Evolutionary conservation across 305 asterid genomes (phyloP), one percentile per base, ranked within the genome.

Genomic region (Plantago coronopus): DNA sequence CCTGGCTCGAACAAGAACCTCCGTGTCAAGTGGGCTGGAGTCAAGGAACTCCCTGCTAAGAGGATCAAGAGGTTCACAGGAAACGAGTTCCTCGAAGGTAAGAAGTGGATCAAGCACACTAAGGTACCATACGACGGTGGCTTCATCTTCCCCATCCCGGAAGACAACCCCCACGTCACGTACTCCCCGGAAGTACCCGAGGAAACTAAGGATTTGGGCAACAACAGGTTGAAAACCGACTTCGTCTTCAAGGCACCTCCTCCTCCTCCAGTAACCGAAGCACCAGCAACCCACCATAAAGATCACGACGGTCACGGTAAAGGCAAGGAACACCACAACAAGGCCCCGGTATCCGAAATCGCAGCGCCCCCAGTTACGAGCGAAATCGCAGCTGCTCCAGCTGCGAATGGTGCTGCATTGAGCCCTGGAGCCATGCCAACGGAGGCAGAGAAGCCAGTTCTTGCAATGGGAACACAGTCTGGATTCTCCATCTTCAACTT

Each of bases 171-270:
- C 0, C 71, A 72, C 3, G 43, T 77, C 10, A 47, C 70, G n/a
- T 89, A 81, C 79, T 86, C 95, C 0, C 79, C 88, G 0, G 76
- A 77, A 7, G 79, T 74, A 15, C 83, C 85, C 0, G 89, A 86
- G 59, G 95, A 89, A 72, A 74, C 57, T 46, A 81, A 82, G 64
- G 95, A 89, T 68, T 37, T 86, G 22, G 86, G 83, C 2, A 57
- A 65, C 3, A n/a, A 42, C 6, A 60, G 21, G 14, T 70, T 64
- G 31, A 65, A 59, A 53, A 22, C 31, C 5, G 51, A 25, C 11
- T 23, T 17, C 29, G 19, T 12, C 18, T 22, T 34, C 38, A 25
- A 19, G 40, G 12, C 11, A 0, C 40, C 44, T 18, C 37, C 51
- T 12, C 7, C 59, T 3, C 17, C 49, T 13, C 21, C 50, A 10